Evolutionary conservation across 345 rosid genomes (phyloP).

Genomic region (Nephelium lappaceum): DNA sequence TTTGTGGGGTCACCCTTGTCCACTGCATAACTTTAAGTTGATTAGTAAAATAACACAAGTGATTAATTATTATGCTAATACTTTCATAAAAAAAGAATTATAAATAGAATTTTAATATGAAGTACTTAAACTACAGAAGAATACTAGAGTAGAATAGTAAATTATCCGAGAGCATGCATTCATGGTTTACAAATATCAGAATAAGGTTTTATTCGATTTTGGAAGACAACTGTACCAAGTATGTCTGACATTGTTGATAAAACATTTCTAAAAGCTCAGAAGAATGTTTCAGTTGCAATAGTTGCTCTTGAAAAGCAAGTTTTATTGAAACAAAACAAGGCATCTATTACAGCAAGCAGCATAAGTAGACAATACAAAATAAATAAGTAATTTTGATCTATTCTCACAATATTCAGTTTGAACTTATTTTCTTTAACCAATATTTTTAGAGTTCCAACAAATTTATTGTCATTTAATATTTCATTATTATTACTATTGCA

Average conservation of each 20-base stretch:
- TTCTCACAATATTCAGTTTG: background rate
- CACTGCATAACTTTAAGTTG: slow-evolving; percentile 41
- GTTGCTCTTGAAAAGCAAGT: background rate
- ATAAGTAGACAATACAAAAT: no score
- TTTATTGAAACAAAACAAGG: no score
- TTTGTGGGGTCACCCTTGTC: slow-evolving; percentile 71
- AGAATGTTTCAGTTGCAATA: background rate
- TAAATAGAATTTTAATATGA: background rate
- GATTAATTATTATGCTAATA: background rate
- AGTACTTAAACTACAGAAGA: background rate
- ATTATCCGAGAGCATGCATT: background rate
- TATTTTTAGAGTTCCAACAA: background rate
- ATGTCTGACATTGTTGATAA: background rate
- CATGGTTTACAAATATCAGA: background rate
- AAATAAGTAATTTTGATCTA: background rate
- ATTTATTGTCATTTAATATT: background rate
- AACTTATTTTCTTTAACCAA: background rate
- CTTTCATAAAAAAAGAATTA: background rate
- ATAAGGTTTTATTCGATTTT: background rate
- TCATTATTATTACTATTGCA: background rate
- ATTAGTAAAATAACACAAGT: slow-evolving; percentile 23
- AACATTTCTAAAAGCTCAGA: background rate
- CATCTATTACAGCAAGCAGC: background rate
- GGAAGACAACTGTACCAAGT: background rate
- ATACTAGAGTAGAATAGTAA: background rate